Evolutionary conservation across 2,329 filamentous ascomycete genomes (phyloP).

Genomic region (Exophiala calicioides): DNA sequence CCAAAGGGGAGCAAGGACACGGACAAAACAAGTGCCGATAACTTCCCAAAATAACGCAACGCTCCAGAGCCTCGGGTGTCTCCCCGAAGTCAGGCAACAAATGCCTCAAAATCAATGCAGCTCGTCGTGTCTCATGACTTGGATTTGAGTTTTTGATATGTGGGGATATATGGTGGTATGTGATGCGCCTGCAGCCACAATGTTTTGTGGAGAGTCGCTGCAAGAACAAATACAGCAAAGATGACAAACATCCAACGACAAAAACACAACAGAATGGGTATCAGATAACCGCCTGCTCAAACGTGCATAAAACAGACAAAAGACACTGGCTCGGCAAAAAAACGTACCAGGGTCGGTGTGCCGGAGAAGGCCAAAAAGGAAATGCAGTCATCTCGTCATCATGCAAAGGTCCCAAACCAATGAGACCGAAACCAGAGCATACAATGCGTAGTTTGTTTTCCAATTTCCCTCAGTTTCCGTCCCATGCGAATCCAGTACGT

Average conservation of each 20-base stretch:
- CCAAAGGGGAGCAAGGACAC: too few relatives aligned
- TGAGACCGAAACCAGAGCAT: too few relatives aligned
- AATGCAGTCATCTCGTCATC: slow-evolving; percentile 5
- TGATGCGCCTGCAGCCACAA: too few relatives aligned
- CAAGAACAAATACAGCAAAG: neutral
- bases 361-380: neutral
- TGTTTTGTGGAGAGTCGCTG: neutral
- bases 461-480: too few relatives aligned
- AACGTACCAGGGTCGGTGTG: neutral
- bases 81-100: too few relatives aligned
- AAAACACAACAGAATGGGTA: slow-evolving; percentile 25
- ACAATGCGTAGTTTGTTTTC: too few relatives aligned
- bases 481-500: too few relatives aligned
- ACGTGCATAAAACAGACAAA: slow-evolving; percentile 14
- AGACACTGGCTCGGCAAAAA: neutral
- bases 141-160: neutral
- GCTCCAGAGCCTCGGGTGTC: too few relatives aligned
- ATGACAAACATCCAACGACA: slow-evolving; percentile 10
- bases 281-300: slow-evolving; percentile 29
- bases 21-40: too few relatives aligned
- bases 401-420: neutral
- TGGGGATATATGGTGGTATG: neutral
- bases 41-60: too few relatives aligned
- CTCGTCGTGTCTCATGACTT: neutral
- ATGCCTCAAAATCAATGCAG: too few relatives aligned